phyloP scores from a whole-genome alignment of 768 basidiomycete genomes.

The Roridomyces roridus region DNA sequence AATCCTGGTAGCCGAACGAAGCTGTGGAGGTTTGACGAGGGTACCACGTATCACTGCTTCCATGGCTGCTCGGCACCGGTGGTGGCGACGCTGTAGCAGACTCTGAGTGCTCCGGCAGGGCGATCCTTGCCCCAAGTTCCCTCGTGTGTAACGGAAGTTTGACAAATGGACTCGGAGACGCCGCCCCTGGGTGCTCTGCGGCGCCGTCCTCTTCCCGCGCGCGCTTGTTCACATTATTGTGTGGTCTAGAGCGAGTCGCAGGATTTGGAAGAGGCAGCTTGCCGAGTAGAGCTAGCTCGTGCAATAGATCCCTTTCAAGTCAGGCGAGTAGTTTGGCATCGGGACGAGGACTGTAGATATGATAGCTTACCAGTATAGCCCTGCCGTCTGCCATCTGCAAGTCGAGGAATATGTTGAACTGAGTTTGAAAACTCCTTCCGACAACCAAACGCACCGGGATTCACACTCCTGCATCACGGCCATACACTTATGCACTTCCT shows the following conservation, averaged over 20 bases:
- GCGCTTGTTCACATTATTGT: too few relatives aligned
- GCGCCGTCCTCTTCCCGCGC: too few relatives aligned
- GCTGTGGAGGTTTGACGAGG: neutral
- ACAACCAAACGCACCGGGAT: slow-evolving; percentile 1
- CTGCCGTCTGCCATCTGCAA: slow-evolving; percentile 49
- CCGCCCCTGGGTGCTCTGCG: neutral
- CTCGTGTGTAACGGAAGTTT: slow-evolving; percentile 48
- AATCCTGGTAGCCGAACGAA: too few relatives aligned
- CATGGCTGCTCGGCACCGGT: neutral
- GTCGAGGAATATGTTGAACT: neutral
- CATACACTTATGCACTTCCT: slow-evolving; percentile 66
- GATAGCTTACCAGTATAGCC: slow-evolving; percentile 40
- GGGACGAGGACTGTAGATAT: slow-evolving; percentile 1
- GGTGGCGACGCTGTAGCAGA: neutral
- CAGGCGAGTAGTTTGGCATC: neutral
- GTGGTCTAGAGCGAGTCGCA: too few relatives aligned
- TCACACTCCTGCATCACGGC: slow-evolving; percentile 45
- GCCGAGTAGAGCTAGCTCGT: neutral
- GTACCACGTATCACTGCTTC: too few relatives aligned
- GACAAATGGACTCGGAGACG: neutral
- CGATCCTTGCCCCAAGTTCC: slow-evolving; percentile 40
- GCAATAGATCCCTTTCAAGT: neutral
- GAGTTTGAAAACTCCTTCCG: neutral
- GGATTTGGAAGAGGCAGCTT: neutral
- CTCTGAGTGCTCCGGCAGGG: slow-evolving; percentile 37